Conservation (phyloP, 73 alveolate species). For the Tetrahymena malaccensis region DNA sequence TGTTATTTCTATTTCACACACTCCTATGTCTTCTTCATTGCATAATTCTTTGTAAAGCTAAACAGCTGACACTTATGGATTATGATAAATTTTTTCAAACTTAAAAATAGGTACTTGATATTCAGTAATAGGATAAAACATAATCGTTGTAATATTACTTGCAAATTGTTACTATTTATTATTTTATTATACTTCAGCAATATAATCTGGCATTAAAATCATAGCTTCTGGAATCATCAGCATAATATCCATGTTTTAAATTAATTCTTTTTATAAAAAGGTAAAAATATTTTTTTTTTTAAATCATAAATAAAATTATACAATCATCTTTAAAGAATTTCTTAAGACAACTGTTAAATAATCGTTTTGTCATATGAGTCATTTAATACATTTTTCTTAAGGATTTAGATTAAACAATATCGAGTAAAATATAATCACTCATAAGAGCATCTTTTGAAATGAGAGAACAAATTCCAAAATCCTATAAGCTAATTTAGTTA, state of each 20-base stretch:
- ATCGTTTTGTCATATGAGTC: background rate
- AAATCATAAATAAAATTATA: background rate
- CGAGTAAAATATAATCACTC: background rate
- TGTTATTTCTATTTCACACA: background rate
- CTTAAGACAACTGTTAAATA: background rate
- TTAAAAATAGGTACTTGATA: background rate
- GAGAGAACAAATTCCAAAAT: background rate
- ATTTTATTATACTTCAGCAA: background rate
- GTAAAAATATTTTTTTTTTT: background rate
- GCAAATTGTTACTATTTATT: background rate
- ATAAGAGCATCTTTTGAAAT: background rate
- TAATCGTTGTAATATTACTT: background rate
- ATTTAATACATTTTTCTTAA: background rate
- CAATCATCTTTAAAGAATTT: background rate
- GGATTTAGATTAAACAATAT: background rate
- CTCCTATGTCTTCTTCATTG: background rate
- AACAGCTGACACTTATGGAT: background rate
- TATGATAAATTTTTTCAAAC: background rate
- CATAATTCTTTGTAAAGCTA: background rate
- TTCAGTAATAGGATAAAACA: background rate
- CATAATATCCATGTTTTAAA: background rate
- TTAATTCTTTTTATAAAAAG: background rate
- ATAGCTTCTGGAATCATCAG: background rate
- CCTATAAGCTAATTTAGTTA: background rate
- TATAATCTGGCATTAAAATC: background rate